Percentiles rank a stretch among this genome's conserved stretches.
These are phyloP conservation scores for Iberis pinnata DNA, from an alignment of 345 rosid species.

Conservation along the genomic window DNA sequence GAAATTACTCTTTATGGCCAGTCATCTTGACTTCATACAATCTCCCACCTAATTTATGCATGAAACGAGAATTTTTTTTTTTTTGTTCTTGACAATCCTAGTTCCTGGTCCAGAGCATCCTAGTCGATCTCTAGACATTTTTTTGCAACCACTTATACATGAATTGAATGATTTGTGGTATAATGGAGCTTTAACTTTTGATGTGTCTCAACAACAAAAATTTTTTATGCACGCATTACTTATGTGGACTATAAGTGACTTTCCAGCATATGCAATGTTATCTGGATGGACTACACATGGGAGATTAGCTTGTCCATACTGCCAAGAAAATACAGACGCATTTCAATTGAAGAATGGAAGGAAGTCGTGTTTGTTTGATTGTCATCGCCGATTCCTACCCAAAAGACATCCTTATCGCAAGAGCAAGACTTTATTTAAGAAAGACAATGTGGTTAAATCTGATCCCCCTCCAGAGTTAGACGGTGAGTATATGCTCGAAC, in stretches of 20 bases:
- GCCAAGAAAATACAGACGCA: not conserved
- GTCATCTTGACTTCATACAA: not conserved
- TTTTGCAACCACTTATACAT: not conserved
- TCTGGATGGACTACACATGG: not conserved
- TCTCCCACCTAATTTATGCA: not conserved
- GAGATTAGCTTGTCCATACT: not conserved
- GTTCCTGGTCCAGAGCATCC: not conserved
- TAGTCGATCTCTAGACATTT: not conserved
- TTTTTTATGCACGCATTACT: not conserved
- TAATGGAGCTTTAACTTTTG: not conserved
- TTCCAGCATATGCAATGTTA: not conserved
- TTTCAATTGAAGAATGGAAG: too few relatives aligned
- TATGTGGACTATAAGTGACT: slow-evolving; percentile 1
- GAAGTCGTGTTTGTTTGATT: too few relatives aligned
- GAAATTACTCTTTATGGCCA: not conserved
- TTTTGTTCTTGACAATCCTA: not conserved
- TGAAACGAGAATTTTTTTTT: not conserved
- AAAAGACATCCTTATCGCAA: not conserved
- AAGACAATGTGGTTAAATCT: not conserved
- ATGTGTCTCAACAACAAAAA: not conserved
- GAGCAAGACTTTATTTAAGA: not conserved
- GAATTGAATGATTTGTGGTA: not conserved
- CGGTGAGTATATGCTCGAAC: not conserved
- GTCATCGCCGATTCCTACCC: too few relatives aligned
- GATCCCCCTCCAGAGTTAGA: not conserved